Evolutionary conservation across 2,329 filamentous ascomycete genomes (phyloP), one percentile per base, ranked within the genome.

Genomic region (Cytospora chrysosperma): DNA sequence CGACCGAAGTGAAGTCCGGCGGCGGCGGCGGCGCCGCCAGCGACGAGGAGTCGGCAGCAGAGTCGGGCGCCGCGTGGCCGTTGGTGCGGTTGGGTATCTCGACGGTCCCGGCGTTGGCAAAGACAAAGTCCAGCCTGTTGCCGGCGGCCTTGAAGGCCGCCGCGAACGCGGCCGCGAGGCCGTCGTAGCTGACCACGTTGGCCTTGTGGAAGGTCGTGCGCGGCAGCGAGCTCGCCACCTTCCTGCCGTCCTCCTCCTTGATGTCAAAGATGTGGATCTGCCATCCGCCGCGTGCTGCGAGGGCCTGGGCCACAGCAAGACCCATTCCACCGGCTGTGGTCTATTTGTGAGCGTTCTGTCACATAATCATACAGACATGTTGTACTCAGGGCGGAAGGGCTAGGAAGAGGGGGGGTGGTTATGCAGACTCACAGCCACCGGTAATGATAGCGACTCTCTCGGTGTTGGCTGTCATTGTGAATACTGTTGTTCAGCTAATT

Each of bases 51-150:
- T n/a, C n/a, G n/a, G n/a, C n/a, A n/a, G n/a, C n/a, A n/a, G 59
- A 50, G n/a, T 62, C 58, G 6, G 57, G 43, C n/a, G n/a, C n/a
- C n/a, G n/a, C n/a, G n/a, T n/a, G n/a, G n/a, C n/a, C n/a, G n/a
- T n/a, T n/a, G n/a, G n/a, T n/a, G n/a, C n/a, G n/a, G n/a, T n/a
- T 78, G 60, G 72, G 68, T 21, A 72, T 69, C 59, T 80, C 78
- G 9, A 80, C 70, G 26, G 81, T 74, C 1, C 80, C 80, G 0
- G 79, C 79, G 61, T 82, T 82, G 19, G 78, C 79, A 66, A 79
- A 82, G 37, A 82, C 78, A 65, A 82, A 80, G 70, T 82, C 79
- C 19, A 82, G 53, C 3, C 74, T 69, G 17, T 60, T 69, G 15
- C 47, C 34, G 3, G 56, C 61, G 3, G 68, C 63, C 6, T 71